Evolutionary conservation across 805 yeast species (phyloP), one percentile per base, ranked within the genome.

Genomic region (Ogataea sp.): DNA sequence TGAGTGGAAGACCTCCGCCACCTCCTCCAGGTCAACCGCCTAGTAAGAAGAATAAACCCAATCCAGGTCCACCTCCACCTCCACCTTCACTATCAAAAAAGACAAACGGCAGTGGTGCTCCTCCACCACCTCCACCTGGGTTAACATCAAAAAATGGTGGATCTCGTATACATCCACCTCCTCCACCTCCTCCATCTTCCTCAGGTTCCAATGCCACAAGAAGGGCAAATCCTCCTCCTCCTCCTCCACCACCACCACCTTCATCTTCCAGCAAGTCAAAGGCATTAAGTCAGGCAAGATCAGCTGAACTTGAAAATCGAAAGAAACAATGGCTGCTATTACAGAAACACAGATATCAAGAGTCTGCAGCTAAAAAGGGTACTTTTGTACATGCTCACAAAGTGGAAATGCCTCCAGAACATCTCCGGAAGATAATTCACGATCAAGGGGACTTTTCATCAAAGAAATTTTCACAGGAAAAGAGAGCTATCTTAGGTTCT

Each of bases 401-500:
- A 52, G 71, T 78, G 1, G 88, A 85, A 47, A 82, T 89, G 88
- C 96, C 97, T 1, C 94, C 95, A 0, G 96, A 89, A 52, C 97
- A 89, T 61, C 62, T 90, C 20, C 70, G 98, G 33, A 86, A 85
- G 55, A 83, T 88, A 42, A 76, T 90, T 54, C 71, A 72, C 37
- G 86, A 80, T 44, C 95, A 87, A 51, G 88, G 88, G 1, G 96
- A 90, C 52, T 73, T 89, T 67, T 76, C 94, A 1, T 76, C 89
- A 2, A 74, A 76, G 46, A 78, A 80, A 45, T 83, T 84, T 36
- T 80, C 90, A 17, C 75, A 83, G 11, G 97, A 90, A 52, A 89
- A 88, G 55, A 68, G 90, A 43, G 78, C 96, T 0, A 88, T 85
- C 51, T 62, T 94, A 20, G 96, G 96, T 2, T 89, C 97, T 1